Conservation (phyloP, 345 rosid genomes). For the Pugionium dolabratum region DNA sequence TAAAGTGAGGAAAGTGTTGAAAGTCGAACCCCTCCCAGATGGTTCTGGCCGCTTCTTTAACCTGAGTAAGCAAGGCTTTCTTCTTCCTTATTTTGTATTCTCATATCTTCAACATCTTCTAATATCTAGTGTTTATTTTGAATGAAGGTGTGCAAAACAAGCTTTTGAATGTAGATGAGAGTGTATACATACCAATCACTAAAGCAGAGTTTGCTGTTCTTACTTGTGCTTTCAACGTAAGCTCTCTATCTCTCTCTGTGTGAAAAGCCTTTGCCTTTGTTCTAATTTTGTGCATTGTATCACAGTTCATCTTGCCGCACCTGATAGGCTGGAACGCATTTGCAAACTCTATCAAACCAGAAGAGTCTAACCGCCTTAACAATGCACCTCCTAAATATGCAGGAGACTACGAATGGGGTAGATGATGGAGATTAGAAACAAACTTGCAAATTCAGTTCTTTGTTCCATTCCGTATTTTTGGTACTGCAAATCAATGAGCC, state of each 20-base stretch:
- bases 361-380: slow-evolving; percentile 47
- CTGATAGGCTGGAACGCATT: slow-evolving; percentile 84
- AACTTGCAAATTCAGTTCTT: not conserved
- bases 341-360: slow-evolving; percentile 57
- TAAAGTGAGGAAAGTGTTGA: slow-evolving; percentile 84
- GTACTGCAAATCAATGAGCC: slow-evolving; percentile 17
- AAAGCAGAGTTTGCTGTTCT: slow-evolving; percentile 83
- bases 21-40: slow-evolving; percentile 93
- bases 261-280: slow-evolving; percentile 1
- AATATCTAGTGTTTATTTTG: slow-evolving; percentile 21
- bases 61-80: slow-evolving; percentile 55
- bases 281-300: slow-evolving; percentile 1
- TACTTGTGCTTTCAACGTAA: slow-evolving; percentile 68
- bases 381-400: slow-evolving; percentile 61
- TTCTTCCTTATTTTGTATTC: slow-evolving; percentile 10
- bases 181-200: slow-evolving; percentile 74
- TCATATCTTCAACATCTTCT: slow-evolving; percentile 13
- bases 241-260: slow-evolving; percentile 35
- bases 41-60: slow-evolving; percentile 94
- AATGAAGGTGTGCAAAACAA: slow-evolving; percentile 83
- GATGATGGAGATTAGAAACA: slow-evolving; percentile 40
- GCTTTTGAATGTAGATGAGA: slow-evolving; percentile 75
- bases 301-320: slow-evolving; percentile 80
- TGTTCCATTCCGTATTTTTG: slow-evolving; percentile 5
- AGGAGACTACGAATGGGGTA: slow-evolving; percentile 81